Evolutionary conservation across 2,329 filamentous ascomycete genomes (phyloP).

Genomic region (Penicillium sp.): DNA sequence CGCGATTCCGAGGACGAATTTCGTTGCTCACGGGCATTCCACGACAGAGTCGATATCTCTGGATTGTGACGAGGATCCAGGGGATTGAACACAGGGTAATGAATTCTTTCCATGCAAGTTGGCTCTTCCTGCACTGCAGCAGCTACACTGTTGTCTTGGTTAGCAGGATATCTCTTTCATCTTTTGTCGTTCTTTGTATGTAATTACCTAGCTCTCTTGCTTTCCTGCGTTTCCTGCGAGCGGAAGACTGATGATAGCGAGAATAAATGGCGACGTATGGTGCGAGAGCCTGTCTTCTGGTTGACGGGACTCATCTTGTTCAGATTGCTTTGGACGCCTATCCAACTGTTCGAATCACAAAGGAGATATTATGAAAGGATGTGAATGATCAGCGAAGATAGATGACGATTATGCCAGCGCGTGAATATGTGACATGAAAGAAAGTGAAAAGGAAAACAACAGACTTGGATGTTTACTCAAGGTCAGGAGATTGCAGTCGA

Average conservation of each 20-base stretch:
- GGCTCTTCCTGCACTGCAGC: conserved; percentile 6
- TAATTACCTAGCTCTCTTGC: conserved; percentile 20
- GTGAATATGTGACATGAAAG: not conserved
- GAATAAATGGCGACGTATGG: conserved; percentile 12
- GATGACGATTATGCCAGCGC: not conserved
- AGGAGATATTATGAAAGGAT: not conserved
- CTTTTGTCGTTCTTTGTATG: not conserved
- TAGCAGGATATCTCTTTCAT: not conserved
- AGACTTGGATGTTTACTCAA: not conserved
- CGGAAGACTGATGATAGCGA: conserved; percentile 20
- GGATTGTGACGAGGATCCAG: conserved; percentile 32
- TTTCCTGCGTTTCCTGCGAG: conserved; percentile 5
- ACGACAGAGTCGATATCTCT: conserved; percentile 6
- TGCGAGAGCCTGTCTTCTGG: not conserved
- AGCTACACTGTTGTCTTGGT: not conserved
- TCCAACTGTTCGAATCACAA: not conserved
- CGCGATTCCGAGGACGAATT: conserved; percentile 11
- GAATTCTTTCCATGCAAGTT: conserved; percentile 26
- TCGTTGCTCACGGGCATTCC: conserved; percentile 9
- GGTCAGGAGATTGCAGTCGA: not conserved
- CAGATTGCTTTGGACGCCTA: not conserved
- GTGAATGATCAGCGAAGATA: not conserved
- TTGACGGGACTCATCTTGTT: not conserved
- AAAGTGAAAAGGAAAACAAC: not conserved
- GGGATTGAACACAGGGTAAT: conserved; percentile 33